Evolutionary conservation across 495 filamentous ascomycete genomes (phyloP).

Genomic region (Neurospora sp.): DNA sequence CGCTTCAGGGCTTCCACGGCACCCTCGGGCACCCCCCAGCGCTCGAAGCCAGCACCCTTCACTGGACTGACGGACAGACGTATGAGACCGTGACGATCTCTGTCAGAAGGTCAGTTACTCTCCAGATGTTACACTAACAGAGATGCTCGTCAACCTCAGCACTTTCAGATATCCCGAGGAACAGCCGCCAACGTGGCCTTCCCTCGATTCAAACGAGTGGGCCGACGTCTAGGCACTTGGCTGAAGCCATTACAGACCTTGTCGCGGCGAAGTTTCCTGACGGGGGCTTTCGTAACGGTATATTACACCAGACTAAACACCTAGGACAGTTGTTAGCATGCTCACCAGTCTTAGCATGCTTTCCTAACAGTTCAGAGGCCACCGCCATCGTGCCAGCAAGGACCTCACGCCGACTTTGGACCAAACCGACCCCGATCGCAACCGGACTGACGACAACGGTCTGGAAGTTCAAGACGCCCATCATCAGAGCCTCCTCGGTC

Average conservation of each 20-base stretch:
- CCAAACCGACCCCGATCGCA: not conserved
- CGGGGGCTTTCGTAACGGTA: not conserved
- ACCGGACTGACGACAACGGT: not conserved
- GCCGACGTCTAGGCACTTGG: not conserved
- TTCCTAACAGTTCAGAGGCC: not conserved
- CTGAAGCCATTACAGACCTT: not conserved
- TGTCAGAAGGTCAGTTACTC: not conserved
- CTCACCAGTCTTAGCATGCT: not conserved
- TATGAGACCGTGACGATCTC: not conserved
- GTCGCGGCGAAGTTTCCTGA: not conserved
- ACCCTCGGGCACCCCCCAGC: not conserved
- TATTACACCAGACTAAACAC: not conserved
- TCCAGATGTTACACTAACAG: not conserved
- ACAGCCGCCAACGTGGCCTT: not conserved
- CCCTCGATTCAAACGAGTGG: not conserved
- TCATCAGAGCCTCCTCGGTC: not conserved
- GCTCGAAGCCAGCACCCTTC: not conserved
- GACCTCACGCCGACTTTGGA: not conserved
- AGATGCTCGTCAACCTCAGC: not conserved
- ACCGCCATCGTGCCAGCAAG: not conserved
- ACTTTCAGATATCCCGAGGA: not conserved
- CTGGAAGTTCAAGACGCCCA: not conserved
- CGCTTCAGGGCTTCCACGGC: not conserved
- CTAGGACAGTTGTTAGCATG: not conserved
- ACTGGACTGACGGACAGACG: not conserved